Conservation (phyloP, 352 stramenopile species). For the Aphanomyces invadans region DNA sequence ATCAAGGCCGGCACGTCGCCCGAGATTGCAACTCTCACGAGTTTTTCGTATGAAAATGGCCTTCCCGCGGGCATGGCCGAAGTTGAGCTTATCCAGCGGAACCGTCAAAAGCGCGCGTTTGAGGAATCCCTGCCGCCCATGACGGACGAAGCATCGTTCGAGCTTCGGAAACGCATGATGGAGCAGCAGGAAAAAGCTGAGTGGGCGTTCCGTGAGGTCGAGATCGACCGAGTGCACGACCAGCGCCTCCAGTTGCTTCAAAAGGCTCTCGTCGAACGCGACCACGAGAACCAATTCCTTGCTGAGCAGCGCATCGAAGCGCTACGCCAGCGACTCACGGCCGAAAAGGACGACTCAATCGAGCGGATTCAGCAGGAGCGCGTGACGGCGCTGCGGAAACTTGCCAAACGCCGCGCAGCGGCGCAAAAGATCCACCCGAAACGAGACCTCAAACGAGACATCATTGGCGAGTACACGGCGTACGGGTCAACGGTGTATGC, state of each 20-base stretch:
- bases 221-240: constrained; percentile 81
- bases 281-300: constrained; percentile 87
- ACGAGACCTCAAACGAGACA: constrained; percentile 52
- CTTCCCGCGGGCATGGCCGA: constrained; percentile 79
- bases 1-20: constrained; percentile 53
- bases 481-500: constrained; percentile 84
- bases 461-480: constrained; percentile 85
- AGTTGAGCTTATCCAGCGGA: constrained; percentile 87
- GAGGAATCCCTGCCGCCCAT: constrained; percentile 87
- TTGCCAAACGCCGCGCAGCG: constrained; percentile 78
- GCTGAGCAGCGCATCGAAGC: constrained; percentile 87
- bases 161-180: constrained; percentile 87
- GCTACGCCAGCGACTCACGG: constrained; percentile 65
- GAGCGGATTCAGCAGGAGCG: constrained; percentile 79
- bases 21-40: constrained; percentile 78
- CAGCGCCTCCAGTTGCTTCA: constrained; percentile 70
- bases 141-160: constrained; percentile 90
- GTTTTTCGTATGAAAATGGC: constrained; percentile 52
- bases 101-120: constrained; percentile 77
- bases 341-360: constrained; percentile 68
- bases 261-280: constrained; percentile 77
- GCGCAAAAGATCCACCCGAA: constrained; percentile 37
- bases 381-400: constrained; percentile 83
- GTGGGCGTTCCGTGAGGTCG: constrained; percentile 80
- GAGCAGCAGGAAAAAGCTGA: constrained; percentile 87